Base-by-base conservation (phyloP, 805 yeast genomes). In the Teunomyces funiuensis region DNA sequence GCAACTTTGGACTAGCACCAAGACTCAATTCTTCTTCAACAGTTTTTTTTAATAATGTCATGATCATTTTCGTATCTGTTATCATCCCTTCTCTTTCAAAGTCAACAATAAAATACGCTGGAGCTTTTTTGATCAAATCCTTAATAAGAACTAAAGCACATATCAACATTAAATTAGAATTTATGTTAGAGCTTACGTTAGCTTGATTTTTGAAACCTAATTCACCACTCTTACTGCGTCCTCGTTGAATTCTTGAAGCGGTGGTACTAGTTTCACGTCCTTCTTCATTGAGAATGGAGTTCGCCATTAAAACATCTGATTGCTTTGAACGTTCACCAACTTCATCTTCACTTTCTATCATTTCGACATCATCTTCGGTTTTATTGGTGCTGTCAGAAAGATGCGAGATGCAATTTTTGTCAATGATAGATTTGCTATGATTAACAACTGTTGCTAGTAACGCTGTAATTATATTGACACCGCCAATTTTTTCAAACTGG, bases 11-110 rank as follows among this genome's bases (percentile, higher is more conserved):
- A 7, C 56, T 51, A 4, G 49, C 19, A n/a, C 14, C n/a, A 11
- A 36, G 42, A 5, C 39, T 40, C 31, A 57, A 44, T 8, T 36
- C 38, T 14, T 29, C 36, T 13, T 15, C 19, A 9, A 14, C 11
- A 11, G 19, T 18, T 20, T 40, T 50, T 37, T 51, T 52, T 37
- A 51, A 44, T 33, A 52, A 47, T 18, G 60, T 61, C 7, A 64
- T 40, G 3, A 79, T 59, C 0, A 53, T 44, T 1, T 61, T 49
- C 7, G 75, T 66, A 53, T 83, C 87, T 13, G 72, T 60, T 3
- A 83, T 56, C n/a, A 85, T 60, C 0, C 96, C 96, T 52, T 88
- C 95, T 41, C 85, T 74, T 51, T 77, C 83, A 46, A 88, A 77
- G 6, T 67, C 71, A 0, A 57, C 52, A 5, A 80, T 53, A 42